These are phyloP conservation scores for Yamadazyma dushanensis DNA, from an alignment of 1,139 yeast genomes.

Conservation along the genomic window DNA sequence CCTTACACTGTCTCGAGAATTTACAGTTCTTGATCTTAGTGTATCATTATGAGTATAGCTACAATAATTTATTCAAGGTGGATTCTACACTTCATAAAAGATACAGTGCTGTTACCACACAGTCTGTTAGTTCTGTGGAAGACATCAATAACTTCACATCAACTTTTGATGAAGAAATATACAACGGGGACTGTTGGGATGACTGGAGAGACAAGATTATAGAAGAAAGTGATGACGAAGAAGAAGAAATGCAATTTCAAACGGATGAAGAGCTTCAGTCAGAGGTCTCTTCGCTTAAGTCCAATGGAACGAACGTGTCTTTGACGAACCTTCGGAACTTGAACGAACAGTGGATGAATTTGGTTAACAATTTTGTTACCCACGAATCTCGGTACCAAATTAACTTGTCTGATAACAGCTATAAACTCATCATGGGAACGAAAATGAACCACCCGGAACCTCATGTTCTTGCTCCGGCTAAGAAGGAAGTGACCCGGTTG, in stretches of 20 bases:
- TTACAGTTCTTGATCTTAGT: constrained; percentile 46
- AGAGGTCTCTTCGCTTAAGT: constrained; percentile 7
- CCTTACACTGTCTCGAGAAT: constrained; percentile 47
- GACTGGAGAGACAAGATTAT: constrained; percentile 24
- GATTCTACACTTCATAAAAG: constrained; percentile 6
- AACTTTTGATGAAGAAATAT: constrained; percentile 34
- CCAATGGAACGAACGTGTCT: constrained; percentile 4
- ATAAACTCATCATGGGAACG: constrained; percentile 27
- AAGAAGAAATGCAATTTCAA: constrained; percentile 11
- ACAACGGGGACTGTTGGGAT: constrained; percentile 25
- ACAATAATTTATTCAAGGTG: constrained; percentile 10
- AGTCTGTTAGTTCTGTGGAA: constrained; percentile 18
- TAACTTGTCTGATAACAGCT: constrained; percentile 39
- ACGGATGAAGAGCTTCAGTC: constrained; percentile 4
- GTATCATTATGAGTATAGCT: constrained; percentile 40
- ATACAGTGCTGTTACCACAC: constrained; percentile 9
- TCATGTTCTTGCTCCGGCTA: constrained; percentile 36
- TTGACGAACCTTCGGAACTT: constrained; percentile 1
- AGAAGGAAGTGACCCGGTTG: constrained; percentile 42
- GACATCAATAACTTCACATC: constrained; percentile 29
- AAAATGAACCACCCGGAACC: constrained; percentile 38
- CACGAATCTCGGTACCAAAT: constrained; percentile 46
- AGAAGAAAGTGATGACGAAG: constrained; percentile 16
- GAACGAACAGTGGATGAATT: constrained; percentile 26
- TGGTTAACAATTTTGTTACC: constrained; percentile 27